phyloP scores from a whole-genome alignment of 139 green algal species.

The Trebouxia sp. region DNA sequence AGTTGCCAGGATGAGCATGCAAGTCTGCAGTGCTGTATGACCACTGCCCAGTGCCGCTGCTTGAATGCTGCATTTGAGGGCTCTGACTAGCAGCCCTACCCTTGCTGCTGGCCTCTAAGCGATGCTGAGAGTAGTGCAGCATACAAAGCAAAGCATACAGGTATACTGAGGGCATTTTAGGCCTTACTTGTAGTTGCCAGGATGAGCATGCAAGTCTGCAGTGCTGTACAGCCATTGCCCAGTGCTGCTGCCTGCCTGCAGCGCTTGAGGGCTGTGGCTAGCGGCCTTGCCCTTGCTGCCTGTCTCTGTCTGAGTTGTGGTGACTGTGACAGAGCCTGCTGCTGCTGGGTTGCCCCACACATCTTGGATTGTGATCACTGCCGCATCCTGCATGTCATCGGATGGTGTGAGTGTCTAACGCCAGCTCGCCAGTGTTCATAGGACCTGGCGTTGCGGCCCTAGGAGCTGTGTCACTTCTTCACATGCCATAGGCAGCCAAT shows the following conservation, averaged over 20 bases:
- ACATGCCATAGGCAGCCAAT: no score
- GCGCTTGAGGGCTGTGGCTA: neutral
- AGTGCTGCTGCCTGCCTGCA: neutral
- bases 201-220: neutral
- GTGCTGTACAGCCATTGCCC: slow-evolving; percentile 10
- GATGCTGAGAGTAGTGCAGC: neutral
- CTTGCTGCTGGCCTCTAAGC: no score
- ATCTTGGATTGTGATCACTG: neutral
- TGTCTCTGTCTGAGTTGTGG: neutral
- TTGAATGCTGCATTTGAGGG: no score
- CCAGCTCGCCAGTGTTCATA: no score
- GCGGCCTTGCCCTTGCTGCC: neutral
- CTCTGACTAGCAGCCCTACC: no score
- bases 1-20: no score
- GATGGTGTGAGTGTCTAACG: neutral
- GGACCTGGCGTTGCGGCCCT: no score
- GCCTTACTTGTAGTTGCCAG: neutral
- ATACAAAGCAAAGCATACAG: neutral
- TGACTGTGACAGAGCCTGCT: neutral
- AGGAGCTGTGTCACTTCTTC: no score
- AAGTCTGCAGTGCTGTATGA: no score
- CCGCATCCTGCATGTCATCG: neutral
- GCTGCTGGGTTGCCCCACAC: neutral
- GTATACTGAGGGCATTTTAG: neutral
- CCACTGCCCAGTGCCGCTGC: no score